Conservation (phyloP, 2,329 filamentous ascomycete species). For the Fusarium anguioides region DNA sequence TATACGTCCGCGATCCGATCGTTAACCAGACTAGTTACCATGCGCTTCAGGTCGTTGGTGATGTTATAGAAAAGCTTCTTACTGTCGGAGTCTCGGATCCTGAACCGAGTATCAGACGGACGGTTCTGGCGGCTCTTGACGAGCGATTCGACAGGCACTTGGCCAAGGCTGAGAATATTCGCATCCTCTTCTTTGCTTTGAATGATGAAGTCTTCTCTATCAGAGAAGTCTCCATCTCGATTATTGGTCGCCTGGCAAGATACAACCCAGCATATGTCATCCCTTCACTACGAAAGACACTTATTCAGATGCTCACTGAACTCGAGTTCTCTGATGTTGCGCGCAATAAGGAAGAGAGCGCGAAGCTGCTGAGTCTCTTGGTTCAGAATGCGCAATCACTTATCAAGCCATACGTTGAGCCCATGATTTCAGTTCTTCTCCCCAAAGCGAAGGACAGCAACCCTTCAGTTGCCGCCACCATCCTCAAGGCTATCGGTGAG, state of each 20-base stretch:
- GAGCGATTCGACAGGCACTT: slow-evolving; percentile 95
- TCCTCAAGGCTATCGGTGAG: slow-evolving; percentile 94
- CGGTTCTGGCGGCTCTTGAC: slow-evolving; percentile 89
- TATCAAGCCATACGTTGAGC: slow-evolving; percentile 96
- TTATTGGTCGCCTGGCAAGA: slow-evolving; percentile 90
- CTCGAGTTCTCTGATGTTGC: slow-evolving; percentile 96
- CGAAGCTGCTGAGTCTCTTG: slow-evolving; percentile 89
- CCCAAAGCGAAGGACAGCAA: slow-evolving; percentile 90
- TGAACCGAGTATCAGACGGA: slow-evolving; percentile 87
- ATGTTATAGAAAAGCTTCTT: slow-evolving; percentile 96
- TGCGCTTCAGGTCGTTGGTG: slow-evolving; percentile 94
- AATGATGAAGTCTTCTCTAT: slow-evolving; percentile 96
- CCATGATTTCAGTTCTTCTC: slow-evolving; percentile 93
- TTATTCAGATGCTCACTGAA: slow-evolving; percentile 96
- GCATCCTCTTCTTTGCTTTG: slow-evolving; percentile 92
- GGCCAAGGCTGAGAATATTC: slow-evolving; percentile 97
- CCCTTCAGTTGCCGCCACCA: slow-evolving; percentile 90
- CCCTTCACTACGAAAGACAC: slow-evolving; percentile 90
- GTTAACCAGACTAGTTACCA: slow-evolving; percentile 98
- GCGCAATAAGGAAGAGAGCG: slow-evolving; percentile 95
- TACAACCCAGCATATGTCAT: slow-evolving; percentile 98
- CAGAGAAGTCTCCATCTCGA: slow-evolving; percentile 92
- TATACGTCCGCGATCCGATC: slow-evolving; percentile 96
- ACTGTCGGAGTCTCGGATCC: slow-evolving; percentile 95
- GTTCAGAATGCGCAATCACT: slow-evolving; percentile 92